Percentiles rank a stretch among this genome's conserved stretches.
These are phyloP conservation scores for Sechiopsis laciniata DNA, from an alignment of 306 rosid genomes.

Conservation along the genomic window DNA sequence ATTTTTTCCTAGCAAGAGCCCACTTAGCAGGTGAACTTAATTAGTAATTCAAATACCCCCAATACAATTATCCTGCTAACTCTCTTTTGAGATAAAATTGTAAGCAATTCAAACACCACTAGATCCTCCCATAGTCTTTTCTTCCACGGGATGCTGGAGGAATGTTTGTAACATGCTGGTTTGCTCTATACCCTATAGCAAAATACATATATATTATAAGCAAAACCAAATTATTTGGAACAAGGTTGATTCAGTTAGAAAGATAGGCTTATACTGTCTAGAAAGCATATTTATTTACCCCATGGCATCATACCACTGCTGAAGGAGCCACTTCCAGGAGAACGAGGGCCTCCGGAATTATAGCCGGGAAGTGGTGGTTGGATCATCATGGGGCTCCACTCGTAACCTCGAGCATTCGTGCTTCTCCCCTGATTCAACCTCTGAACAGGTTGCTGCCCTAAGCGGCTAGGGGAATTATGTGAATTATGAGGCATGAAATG, in stretches of 20 bases:
- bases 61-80: constrained; percentile 35
- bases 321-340: constrained; percentile 70
- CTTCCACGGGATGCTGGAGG: constrained; percentile 78
- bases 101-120: constrained; percentile 32
- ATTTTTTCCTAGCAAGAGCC: constrained; percentile 29
- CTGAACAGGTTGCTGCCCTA: constrained; percentile 76
- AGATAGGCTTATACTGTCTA: background rate
- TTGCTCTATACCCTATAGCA: constrained; percentile 67
- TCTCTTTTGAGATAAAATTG: constrained; percentile 24
- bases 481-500: constrained; percentile 62
- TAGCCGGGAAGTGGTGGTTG: constrained; percentile 61
- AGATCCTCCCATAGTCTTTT: constrained; percentile 89
- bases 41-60: background rate
- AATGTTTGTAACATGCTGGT: constrained; percentile 63
- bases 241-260: background rate
- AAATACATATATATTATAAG: constrained; percentile 8
- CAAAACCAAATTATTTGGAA: background rate
- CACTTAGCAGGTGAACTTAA: constrained; percentile 37
- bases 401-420: constrained; percentile 37
- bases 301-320: constrained; percentile 62
- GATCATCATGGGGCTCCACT: constrained; percentile 73
- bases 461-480: constrained; percentile 85
- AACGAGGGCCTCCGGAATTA: constrained; percentile 59
- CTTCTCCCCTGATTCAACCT: constrained; percentile 66
- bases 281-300: constrained; percentile 47